Evolutionary conservation across 2,329 filamentous ascomycete species (phyloP).

Genomic region (Beauveria medogensis): DNA sequence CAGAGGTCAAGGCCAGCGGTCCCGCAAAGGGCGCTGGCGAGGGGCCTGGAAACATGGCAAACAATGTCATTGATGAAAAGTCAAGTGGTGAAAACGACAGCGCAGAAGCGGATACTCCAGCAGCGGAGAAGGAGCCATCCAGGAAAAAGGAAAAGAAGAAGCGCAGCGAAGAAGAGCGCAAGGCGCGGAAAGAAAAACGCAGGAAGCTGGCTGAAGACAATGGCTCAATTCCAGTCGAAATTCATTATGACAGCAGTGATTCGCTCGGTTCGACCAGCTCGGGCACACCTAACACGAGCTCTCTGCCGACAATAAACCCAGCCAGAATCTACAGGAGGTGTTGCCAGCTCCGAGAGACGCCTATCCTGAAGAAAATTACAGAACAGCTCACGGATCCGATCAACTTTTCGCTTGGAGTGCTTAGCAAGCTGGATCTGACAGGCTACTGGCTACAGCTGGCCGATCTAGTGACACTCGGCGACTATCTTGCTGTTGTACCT

Average conservation of each 20-base stretch:
- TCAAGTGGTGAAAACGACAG: background rate
- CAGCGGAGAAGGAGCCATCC: constrained; percentile 30
- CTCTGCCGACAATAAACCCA: constrained; percentile 75
- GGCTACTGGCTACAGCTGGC: constrained; percentile 76
- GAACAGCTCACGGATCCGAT: constrained; percentile 71
- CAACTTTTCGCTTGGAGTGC: constrained; percentile 64
- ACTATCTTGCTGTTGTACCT: constrained; percentile 90
- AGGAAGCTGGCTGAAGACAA: constrained; percentile 79
- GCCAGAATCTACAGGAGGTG: constrained; percentile 88
- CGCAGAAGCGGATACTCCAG: constrained; percentile 23
- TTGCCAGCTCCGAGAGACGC: constrained; percentile 87
- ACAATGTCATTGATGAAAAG: background rate
- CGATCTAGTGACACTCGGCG: constrained; percentile 80
- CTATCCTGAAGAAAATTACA: constrained; percentile 83
- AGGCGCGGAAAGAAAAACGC: constrained; percentile 85
- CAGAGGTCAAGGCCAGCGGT: background rate
- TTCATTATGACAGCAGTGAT: constrained; percentile 63
- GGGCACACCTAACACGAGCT: constrained; percentile 20
- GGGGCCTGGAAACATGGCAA: background rate
- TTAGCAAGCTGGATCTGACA: constrained; percentile 75
- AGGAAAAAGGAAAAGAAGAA: constrained; percentile 96
- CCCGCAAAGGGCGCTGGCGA: background rate
- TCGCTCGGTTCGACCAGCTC: constrained; percentile 29
- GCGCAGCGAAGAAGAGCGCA: constrained; percentile 83
- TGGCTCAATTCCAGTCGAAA: constrained; percentile 75